Conservation (phyloP, 192 early-diverging fungal species). For the Coemansia sp. region DNA sequence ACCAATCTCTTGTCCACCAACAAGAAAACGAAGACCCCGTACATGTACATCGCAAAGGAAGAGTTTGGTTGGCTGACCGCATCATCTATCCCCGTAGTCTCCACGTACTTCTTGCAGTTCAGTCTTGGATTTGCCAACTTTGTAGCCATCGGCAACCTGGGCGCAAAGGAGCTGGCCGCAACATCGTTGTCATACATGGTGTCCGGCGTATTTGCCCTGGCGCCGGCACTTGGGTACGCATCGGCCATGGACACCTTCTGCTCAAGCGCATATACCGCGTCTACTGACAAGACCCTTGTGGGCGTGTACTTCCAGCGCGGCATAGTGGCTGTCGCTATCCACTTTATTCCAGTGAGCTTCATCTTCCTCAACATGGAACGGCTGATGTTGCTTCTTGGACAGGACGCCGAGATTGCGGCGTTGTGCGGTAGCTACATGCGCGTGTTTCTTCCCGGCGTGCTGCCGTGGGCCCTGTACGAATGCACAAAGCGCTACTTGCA, state of each 20-base stretch:
- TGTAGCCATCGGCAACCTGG: constrained; percentile 62
- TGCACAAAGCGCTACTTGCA: constrained; percentile 81
- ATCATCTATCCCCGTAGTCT: constrained; percentile 54
- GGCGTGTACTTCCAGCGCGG: constrained; percentile 75
- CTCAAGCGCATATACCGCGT: constrained; percentile 65
- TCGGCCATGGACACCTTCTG: constrained; percentile 74
- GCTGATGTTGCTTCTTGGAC: constrained; percentile 70
- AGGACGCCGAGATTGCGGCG: constrained; percentile 68
- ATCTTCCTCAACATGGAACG: constrained; percentile 72
- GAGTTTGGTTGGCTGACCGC: constrained; percentile 37
- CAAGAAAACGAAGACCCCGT: constrained; percentile 21
- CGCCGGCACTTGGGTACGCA: constrained; percentile 61
- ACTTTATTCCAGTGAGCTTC: constrained; percentile 71
- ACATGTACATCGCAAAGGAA: constrained; percentile 17
- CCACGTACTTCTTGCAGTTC: constrained; percentile 66
- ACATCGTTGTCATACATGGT: constrained; percentile 62
- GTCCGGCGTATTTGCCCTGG: constrained; percentile 53
- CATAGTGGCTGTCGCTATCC: constrained; percentile 67
- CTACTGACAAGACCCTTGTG: constrained; percentile 60
- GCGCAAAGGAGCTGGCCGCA: constrained; percentile 63
- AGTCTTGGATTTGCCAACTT: constrained; percentile 64
- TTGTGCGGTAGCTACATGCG: constrained; percentile 62
- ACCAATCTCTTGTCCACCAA: constrained; percentile 10
- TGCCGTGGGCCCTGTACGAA: constrained; percentile 77
- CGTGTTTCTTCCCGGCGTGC: constrained; percentile 68